Evolutionary conservation across 2,329 filamentous ascomycete species (phyloP), one percentile per base, ranked within the genome.

Genomic region (Talaromyces sp.): DNA sequence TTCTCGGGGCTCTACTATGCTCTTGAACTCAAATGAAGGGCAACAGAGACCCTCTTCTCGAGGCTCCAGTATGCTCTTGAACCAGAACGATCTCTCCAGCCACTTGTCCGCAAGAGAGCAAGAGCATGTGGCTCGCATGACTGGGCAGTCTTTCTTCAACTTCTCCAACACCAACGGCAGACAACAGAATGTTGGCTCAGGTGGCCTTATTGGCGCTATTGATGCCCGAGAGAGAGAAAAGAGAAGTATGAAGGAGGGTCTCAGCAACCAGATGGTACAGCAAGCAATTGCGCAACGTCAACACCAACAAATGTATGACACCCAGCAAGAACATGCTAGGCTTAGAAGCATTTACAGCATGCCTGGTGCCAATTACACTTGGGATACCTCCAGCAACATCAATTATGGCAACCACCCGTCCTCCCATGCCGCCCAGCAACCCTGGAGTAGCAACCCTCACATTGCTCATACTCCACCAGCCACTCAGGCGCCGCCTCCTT

Each of bases 21-120:
- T 60, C 12, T 46, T 60, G 19, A 60, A 60, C 11, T 54, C 56
- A n/a, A 38, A 17, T 19, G 59, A 61, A 19, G 26, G 60, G 14
- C 41, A 57, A 9, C 41, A 50, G 21, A 57, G 81, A 0, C 82
- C 86, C 1, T 77, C 77, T 56, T 90, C 88, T 12, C 83, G 85
- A 51, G 84, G 85, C 11, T 80, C 86, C 10, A 80, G 77, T 46
- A 72, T 74, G 3, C 70, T 83, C 60, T 73, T 88, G 31, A 76
- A 78, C 53, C 72, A 76, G 27, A 78, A 79, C 54, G 81, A 85
- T 64, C 75, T 82, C 26, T 80, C 83, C 9, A 75, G 78, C 0
- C 84, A 88, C 60, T 80, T 96, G n/a, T 92, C 90, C 21, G 92
- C 92, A 19, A 85, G 89, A 17, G 92, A 96, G 73, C 92, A 95